A percentile compares a stretch with the other conserved stretches of the same genome.
phyloP scores from a whole-genome alignment of 2,329 filamentous ascomycete species.

The Colletotrichum magnum region DNA sequence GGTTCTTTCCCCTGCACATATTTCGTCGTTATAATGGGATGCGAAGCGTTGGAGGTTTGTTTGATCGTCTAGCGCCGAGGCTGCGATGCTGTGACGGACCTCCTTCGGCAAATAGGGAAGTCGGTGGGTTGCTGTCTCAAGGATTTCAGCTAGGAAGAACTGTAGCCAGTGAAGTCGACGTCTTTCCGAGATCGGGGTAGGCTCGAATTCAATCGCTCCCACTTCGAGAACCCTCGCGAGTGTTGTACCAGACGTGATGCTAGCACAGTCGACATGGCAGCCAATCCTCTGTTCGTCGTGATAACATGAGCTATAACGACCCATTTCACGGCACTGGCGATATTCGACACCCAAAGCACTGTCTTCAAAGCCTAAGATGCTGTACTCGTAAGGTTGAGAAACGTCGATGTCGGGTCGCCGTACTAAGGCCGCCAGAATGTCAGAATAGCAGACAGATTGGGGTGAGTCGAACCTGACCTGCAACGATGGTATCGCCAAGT shows the following conservation, averaged over 20 bases:
- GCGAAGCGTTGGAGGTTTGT: background rate
- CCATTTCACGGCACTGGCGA: conserved; percentile 11
- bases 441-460: background rate
- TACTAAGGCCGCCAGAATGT: background rate
- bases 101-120: conserved; percentile 7
- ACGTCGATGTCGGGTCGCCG: background rate
- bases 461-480: conserved; percentile 2
- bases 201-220: conserved; percentile 10
- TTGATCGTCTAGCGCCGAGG: background rate
- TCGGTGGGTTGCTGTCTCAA: conserved; percentile 3
- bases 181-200: background rate
- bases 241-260: background rate
- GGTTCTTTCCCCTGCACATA: background rate
- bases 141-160: background rate
- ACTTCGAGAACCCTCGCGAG: conserved; percentile 1
- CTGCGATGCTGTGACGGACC: conserved; percentile 9
- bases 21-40: background rate
- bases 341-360: background rate
- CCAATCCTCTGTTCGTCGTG: conserved; percentile 19
- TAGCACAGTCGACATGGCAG: conserved; percentile 16
- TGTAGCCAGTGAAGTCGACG: conserved; percentile 10
- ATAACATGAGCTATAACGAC: conserved; percentile 5
- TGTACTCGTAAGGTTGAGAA: conserved; percentile 17
- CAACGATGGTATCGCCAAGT: conserved; percentile 13
- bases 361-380: conserved; percentile 9